A percentile compares a stretch with the other conserved stretches of the same genome.
These are phyloP conservation scores for Anthracocystis walkeri DNA, from an alignment of 1,284 basidiomycete species.

Conservation along the genomic window DNA sequence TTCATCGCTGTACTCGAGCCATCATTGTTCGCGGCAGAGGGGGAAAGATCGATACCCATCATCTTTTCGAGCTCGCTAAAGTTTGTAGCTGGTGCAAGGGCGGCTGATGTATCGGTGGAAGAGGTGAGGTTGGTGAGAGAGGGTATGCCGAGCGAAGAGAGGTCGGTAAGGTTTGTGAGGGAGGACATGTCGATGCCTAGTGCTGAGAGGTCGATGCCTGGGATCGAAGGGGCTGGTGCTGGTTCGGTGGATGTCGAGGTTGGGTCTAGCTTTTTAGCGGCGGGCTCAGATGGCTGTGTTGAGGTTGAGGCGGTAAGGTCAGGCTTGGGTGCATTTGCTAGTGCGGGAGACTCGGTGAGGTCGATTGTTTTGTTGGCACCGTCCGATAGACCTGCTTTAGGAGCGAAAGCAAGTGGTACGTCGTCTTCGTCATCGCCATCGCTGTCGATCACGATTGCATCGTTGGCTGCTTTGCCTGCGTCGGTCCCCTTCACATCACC, in stretches of 20 bases:
- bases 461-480: conserved; percentile 15
- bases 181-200: conserved; percentile 42
- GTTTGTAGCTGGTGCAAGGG: conserved; percentile 21
- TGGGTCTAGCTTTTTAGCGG: not conserved
- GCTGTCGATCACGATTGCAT: conserved; percentile 51
- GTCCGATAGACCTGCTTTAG: conserved; percentile 23
- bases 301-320: not conserved
- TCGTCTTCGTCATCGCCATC: conserved; percentile 51
- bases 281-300: not conserved
- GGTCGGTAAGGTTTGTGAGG: conserved; percentile 26
- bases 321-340: conserved; percentile 12
- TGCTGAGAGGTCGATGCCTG: conserved; percentile 36
- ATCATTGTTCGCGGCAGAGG: conserved; percentile 1
- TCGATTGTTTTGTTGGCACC: conserved; percentile 29
- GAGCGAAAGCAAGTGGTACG: conserved; percentile 45
- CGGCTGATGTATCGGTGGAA: conserved; percentile 1
- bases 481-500: not conserved
- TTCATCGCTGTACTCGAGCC: not conserved
- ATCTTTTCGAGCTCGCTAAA: conserved; percentile 44
- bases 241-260: not conserved
- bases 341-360: conserved; percentile 39
- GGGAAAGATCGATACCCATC: conserved; percentile 45
- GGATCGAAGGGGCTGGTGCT: conserved; percentile 10
- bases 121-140: conserved; percentile 7
- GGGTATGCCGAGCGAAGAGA: conserved; percentile 41